Evolutionary conservation across 2,329 filamentous ascomycete species (phyloP), one percentile per base, ranked within the genome.

Genomic region (Leptographium lundbergii): DNA sequence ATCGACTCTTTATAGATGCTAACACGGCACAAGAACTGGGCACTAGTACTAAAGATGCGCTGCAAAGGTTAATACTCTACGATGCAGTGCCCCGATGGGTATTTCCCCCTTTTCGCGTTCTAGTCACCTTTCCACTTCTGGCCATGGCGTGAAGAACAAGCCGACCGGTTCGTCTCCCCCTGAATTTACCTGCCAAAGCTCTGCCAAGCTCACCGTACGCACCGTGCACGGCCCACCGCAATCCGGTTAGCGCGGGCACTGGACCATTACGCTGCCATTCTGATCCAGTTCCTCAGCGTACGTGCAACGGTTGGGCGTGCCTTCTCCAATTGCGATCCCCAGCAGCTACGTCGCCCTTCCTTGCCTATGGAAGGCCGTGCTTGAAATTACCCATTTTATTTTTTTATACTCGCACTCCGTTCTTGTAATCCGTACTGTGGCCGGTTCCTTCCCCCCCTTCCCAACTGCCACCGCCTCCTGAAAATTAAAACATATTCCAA

Each of bases 401-500:
- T n/a, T 56, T 47, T 56, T 47, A 47, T 57, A 32, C 24, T 56
- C 32, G 32, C 9, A 34, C 32, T 34, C 32, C 32, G 32, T 34
- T 9, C 9, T 34, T 34, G 32, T n/a, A n/a, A n/a, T n/a, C n/a
- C 19, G 17, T 54, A 55, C 60, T 53, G 54, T 56, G 55, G 50
- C 50, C 56, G 58, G 45, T 57, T 57, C 55, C 57, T 56, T 58
- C 56, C 54, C 57, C 52, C 25, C 54, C 32, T 57, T 57, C 53
- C 58, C 24, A 24, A 27, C 45, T 17, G 63, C 63, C 60, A 63
- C 62, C 60, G 59, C 62, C 63, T 63, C 62, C 62, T 63, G 58
- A 63, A 63, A 65, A 63, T 62, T 63, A 63, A 62, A 60, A 57
- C 60, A 60, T 64, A 63, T 59, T 60, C 60, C 60, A 59, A 62